These are phyloP conservation scores for Tetrahymena malaccensis DNA, from an alignment of 73 alveolate genomes.

Conservation along the genomic window DNA sequence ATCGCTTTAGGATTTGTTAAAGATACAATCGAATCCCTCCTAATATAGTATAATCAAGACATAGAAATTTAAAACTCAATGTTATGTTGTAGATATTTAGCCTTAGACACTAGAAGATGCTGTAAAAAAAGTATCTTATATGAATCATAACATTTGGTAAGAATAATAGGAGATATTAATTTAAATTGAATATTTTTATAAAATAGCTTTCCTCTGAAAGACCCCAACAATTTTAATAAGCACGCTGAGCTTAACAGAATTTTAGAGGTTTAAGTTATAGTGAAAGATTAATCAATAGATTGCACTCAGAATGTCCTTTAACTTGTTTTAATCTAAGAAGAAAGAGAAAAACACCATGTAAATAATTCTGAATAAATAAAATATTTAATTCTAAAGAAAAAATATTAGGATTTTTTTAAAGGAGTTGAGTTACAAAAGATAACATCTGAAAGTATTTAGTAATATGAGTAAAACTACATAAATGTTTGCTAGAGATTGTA, in stretches of 20 bases:
- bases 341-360: not conserved
- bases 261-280: not conserved
- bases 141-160: not conserved
- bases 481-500: not conserved
- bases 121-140: not conserved
- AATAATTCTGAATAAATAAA: no score
- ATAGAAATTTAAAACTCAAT: not conserved
- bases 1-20: not conserved
- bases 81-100: not conserved
- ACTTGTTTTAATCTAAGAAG: not conserved
- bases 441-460: not conserved
- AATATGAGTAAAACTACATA: not conserved
- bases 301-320: not conserved
- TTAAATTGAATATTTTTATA: not conserved
- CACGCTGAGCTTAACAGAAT: not conserved
- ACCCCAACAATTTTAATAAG: not conserved
- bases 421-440: not conserved
- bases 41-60: not conserved
- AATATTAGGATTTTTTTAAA: not conserved
- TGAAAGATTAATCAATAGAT: not conserved
- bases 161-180: not conserved
- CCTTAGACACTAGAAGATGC: not conserved
- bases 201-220: not conserved
- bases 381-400: not conserved
- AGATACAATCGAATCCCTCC: not conserved